Evolutionary conservation across 2,329 filamentous ascomycete genomes (phyloP).

Genomic region (Aspergillus hortae): DNA sequence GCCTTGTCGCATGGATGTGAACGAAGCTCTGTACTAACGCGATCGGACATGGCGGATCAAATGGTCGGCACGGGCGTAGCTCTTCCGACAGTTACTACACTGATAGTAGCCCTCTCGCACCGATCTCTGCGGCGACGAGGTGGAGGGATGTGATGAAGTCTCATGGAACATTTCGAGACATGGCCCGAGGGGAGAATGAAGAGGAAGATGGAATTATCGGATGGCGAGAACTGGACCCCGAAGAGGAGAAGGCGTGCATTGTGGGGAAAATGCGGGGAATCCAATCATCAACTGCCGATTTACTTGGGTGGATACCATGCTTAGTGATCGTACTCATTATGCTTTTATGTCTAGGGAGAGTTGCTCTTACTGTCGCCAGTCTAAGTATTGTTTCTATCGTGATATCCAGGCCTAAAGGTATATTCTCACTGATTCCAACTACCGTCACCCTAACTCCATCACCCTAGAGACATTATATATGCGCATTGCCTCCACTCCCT

Average conservation of each 20-base stretch:
- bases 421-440: no score
- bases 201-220: background rate
- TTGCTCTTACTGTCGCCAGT: no score
- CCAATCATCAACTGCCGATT: no score
- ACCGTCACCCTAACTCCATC: background rate
- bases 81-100: constrained; percentile 51
- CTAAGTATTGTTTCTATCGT: no score
- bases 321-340: no score
- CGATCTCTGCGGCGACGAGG: constrained; percentile 8
- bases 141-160: constrained; percentile 4
- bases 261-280: background rate
- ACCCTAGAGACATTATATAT: background rate
- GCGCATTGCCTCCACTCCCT: background rate
- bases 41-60: constrained; percentile 53
- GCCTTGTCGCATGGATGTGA: no score
- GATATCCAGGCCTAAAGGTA: no score
- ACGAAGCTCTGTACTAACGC: constrained; percentile 23
- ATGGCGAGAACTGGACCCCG: background rate
- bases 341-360: no score
- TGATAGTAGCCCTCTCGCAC: constrained; percentile 38
- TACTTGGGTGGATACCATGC: no score
- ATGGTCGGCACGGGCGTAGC: constrained; percentile 52
- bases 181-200: background rate
- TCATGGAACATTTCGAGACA: constrained; percentile 12
- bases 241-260: background rate